Base-by-base conservation (phyloP, 148 eudicot species). In the Hydrangea macrophylla region DNA sequence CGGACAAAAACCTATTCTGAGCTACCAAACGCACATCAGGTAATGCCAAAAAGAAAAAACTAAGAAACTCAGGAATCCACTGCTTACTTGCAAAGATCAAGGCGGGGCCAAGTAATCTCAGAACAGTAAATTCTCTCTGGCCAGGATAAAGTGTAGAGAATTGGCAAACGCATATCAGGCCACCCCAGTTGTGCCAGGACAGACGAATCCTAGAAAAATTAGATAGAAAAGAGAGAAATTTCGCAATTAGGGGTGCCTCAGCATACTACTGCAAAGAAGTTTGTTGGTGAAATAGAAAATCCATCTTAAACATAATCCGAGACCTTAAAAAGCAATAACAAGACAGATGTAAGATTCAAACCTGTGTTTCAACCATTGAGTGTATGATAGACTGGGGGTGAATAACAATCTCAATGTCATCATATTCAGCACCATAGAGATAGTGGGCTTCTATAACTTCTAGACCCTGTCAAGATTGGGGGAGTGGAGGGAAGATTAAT, bases 391-490 rank as follows among this genome's bases (percentile, higher is more conserved):
- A 89, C 64, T 95, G 94, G 2, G 99, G 99, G 73, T 95, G 99
- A 80, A 95, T 91, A 32, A 95, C 92, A 55, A 95, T 92, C 48
- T 95, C 99, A 73, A 95, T 86, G 78, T 89, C 75, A 66, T 95
- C 97, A 75, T 91, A 95, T 51, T 84, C 96, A 17, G 87, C 90
- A 39, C 99, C 99, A 55, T 85, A 95, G 60, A 95, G 89, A 77
- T 95, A 95, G 74, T 95, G 99, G 36, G 99, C 99, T 89, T 95
- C 99, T 70, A 95, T 95, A 64, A 95, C 97, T 86, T 95, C 99
- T 62, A 95, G 78, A 66, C 97, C 99, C 99, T 95, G 82, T 54
- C 59, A 76, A 75, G 30, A 71, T 20, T 22, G 70, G n/a, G n/a
- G n/a, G n/a, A n/a, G n/a, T n/a, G n/a, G n/a, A n/a, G n/a, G n/a